Conservation (phyloP, 805 yeast species). For the Blastobotrys terrestris region DNA sequence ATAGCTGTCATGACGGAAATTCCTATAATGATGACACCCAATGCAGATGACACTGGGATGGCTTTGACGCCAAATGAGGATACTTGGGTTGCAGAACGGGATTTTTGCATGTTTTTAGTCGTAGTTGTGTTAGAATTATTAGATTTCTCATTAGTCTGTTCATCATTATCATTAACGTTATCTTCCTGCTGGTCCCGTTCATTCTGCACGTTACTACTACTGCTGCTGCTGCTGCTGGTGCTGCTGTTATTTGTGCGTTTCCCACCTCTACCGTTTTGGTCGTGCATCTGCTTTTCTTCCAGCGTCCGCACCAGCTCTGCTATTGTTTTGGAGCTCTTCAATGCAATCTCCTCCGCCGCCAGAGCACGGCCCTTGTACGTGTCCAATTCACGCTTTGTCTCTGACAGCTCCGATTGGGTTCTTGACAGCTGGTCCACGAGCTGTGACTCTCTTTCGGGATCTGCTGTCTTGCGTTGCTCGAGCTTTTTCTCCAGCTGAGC, state of each 20-base stretch:
- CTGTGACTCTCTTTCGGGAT: background rate
- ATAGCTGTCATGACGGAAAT: slow-evolving; percentile 15
- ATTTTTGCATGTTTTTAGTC: background rate
- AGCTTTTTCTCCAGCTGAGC: slow-evolving; percentile 14
- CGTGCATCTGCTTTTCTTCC: slow-evolving; percentile 1
- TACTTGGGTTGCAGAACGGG: background rate
- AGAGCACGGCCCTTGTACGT: slow-evolving; percentile 8
- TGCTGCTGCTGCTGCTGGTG: no score
- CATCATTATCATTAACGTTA: background rate
- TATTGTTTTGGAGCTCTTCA: slow-evolving; percentile 9
- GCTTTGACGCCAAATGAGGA: slow-evolving; percentile 3
- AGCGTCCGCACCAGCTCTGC: slow-evolving; percentile 10
- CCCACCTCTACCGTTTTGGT: background rate
- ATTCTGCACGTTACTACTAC: no score
- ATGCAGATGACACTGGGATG: slow-evolving; percentile 16
- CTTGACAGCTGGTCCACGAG: slow-evolving; percentile 1
- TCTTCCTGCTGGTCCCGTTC: background rate
- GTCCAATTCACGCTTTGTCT: slow-evolving; percentile 7
- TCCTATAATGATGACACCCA: slow-evolving; percentile 19
- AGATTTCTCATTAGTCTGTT: background rate
- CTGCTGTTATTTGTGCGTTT: no score
- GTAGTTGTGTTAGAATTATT: background rate
- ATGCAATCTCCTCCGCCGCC: slow-evolving; percentile 11
- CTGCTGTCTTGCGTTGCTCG: slow-evolving; percentile 1
- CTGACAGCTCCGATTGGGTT: slow-evolving; percentile 5